Conservation (phyloP, 2,329 filamentous ascomycete species). For the Aureobasidium sp. region DNA sequence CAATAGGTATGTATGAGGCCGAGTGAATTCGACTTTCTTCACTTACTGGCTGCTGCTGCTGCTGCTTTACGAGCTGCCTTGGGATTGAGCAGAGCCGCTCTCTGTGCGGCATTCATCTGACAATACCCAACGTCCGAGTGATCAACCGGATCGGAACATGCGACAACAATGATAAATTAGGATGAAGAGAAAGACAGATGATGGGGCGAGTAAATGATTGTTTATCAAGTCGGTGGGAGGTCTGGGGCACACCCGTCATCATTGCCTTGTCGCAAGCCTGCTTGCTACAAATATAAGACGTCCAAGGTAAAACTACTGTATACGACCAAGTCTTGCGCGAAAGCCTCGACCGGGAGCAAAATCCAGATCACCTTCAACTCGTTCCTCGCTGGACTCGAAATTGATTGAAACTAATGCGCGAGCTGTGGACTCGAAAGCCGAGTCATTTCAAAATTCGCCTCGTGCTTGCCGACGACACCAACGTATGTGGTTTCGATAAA, state of each 20-base stretch:
- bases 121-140: not conserved
- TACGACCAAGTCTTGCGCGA: too few relatives aligned
- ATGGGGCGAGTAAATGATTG: not conserved
- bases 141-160: not conserved
- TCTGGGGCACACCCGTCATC: not conserved
- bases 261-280: not conserved
- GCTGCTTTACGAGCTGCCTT: conserved; percentile 17
- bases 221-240: not conserved
- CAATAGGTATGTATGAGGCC: too few relatives aligned
- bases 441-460: too few relatives aligned
- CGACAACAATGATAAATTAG: not conserved
- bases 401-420: too few relatives aligned
- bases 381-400: too few relatives aligned
- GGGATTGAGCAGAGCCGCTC: conserved; percentile 26
- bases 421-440: too few relatives aligned
- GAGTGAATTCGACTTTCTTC: not conserved
- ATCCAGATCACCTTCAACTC: too few relatives aligned
- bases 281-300: too few relatives aligned
- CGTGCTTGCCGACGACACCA: too few relatives aligned
- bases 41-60: not conserved
- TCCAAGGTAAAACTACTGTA: not conserved
- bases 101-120: conserved; percentile 12
- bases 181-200: not conserved
- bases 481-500: too few relatives aligned
- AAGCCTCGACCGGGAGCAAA: too few relatives aligned